Percentiles rank a stretch among this genome's conserved stretches.
Evolutionary conservation across 208 protist species (phyloP).

Genomic region (Vickermania spadyakhi): DNA sequence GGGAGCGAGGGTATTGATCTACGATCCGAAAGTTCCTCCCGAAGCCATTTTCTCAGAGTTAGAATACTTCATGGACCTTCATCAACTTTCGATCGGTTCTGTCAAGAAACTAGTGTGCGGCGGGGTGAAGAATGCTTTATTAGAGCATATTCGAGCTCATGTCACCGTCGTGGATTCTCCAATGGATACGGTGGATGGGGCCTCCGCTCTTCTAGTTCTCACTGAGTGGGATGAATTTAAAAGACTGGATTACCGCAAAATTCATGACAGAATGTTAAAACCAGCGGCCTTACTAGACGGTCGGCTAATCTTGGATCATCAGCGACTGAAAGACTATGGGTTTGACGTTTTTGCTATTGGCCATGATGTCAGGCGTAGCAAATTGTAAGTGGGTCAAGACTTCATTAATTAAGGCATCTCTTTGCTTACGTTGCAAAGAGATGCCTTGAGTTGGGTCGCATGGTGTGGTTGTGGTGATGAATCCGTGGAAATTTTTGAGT

Average conservation of each 20-base stretch:
- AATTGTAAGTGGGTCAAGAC: too few relatives aligned
- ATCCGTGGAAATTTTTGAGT: too few relatives aligned
- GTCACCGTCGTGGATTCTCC: conserved; percentile 25
- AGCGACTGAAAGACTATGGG: conserved; percentile 70
- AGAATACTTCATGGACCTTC: conserved; percentile 36
- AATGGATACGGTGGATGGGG: conserved; percentile 60
- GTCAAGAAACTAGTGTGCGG: background rate
- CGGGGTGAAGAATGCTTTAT: background rate
- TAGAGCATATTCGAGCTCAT: conserved; percentile 13
- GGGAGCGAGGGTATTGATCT: conserved; percentile 86
- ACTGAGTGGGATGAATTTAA: conserved; percentile 98
- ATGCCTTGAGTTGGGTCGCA: too few relatives aligned
- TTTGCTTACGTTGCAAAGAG: too few relatives aligned
- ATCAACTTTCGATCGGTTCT: conserved; percentile 10
- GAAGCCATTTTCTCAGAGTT: conserved; percentile 59
- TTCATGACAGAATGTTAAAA: conserved; percentile 91
- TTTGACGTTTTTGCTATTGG: conserved; percentile 88
- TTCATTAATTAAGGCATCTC: too few relatives aligned
- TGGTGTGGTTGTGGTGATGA: too few relatives aligned
- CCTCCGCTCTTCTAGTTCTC: conserved; percentile 89
- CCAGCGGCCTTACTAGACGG: conserved; percentile 97
- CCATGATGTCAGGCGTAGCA: background rate
- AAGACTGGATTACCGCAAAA: conserved; percentile 67
- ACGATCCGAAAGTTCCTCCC: conserved; percentile 93
- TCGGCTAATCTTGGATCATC: conserved; percentile 69